phyloP scores from a whole-genome alignment of 2,329 filamentous ascomycete species.

The Cordyceps farinosa region DNA sequence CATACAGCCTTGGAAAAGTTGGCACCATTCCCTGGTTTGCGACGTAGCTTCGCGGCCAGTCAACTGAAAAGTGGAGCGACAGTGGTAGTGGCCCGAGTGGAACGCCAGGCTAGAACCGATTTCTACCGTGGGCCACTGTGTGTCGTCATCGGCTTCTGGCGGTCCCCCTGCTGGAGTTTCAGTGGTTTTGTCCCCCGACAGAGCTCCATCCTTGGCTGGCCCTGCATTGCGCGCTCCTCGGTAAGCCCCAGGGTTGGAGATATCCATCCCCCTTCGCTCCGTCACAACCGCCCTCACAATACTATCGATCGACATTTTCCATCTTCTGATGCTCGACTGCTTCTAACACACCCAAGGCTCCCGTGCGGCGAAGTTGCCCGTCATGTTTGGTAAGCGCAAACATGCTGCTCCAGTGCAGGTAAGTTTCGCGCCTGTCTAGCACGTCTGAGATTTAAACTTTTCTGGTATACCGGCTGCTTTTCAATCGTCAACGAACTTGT shows the following conservation, averaged over 20 bases:
- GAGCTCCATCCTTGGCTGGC: not conserved
- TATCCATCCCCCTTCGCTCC: not conserved
- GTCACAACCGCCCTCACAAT: not conserved
- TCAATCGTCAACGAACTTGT: not conserved
- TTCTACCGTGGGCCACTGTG: conserved; percentile 7
- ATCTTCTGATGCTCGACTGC: conserved; percentile 8
- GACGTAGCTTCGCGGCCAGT: not conserved
- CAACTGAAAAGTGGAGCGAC: conserved; percentile 2
- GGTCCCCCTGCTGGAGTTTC: conserved; percentile 14
- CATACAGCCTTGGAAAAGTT: conserved; percentile 5
- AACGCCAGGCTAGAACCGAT: not conserved
- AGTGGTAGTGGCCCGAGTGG: not conserved
- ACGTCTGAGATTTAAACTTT: conserved; percentile 12
- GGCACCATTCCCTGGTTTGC: conserved; percentile 9
- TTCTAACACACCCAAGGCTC: not conserved
- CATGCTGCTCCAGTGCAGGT: conserved; percentile 21
- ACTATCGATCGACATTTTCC: not conserved
- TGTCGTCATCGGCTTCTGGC: conserved; percentile 19
- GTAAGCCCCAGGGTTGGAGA: not conserved
- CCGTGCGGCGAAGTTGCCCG: conserved; percentile 3
- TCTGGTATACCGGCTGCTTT: not conserved
- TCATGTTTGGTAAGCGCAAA: conserved; percentile 24
- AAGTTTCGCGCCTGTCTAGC: conserved; percentile 17
- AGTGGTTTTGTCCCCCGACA: conserved; percentile 12
- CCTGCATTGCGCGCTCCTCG: not conserved